These are phyloP conservation scores for Wickerhamomyces sp. DNA, from an alignment of 1,139 yeast genomes.

Conservation along the genomic window DNA sequence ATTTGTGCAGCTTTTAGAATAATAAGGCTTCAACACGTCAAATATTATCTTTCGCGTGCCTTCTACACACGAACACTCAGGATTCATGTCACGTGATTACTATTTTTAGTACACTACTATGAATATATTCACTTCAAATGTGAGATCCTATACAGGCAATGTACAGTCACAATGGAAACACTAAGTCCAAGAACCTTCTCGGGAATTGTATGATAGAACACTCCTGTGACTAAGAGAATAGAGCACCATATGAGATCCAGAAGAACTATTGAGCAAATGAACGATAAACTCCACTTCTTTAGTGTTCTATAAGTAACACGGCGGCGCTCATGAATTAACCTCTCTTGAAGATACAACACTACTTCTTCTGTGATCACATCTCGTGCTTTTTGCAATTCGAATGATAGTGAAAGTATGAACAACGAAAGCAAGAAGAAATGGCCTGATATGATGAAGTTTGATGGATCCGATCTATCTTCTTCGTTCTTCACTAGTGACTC, in stretches of 20 bases:
- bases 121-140: too few species aligned
- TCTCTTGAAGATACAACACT: too few species aligned
- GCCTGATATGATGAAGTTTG: background rate
- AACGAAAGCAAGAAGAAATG: background rate
- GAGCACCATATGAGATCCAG: conserved; percentile 29
- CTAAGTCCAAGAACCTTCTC: background rate
- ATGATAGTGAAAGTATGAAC: background rate
- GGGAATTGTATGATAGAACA: background rate
- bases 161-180: too few species aligned
- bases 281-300: background rate
- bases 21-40: too few species aligned
- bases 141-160: too few species aligned
- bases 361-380: too few species aligned
- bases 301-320: background rate
- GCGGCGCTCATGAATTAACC: too few species aligned
- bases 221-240: background rate
- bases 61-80: too few species aligned
- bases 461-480: conserved; percentile 60
- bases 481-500: conserved; percentile 77
- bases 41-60: too few species aligned
- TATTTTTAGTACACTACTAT: too few species aligned
- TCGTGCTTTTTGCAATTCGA: background rate
- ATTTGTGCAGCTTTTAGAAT: too few species aligned
- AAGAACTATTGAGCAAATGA: background rate
- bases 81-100: too few species aligned